Base-by-base conservation (phyloP, 257 asterid species). In the Jasminum sambac region DNA sequence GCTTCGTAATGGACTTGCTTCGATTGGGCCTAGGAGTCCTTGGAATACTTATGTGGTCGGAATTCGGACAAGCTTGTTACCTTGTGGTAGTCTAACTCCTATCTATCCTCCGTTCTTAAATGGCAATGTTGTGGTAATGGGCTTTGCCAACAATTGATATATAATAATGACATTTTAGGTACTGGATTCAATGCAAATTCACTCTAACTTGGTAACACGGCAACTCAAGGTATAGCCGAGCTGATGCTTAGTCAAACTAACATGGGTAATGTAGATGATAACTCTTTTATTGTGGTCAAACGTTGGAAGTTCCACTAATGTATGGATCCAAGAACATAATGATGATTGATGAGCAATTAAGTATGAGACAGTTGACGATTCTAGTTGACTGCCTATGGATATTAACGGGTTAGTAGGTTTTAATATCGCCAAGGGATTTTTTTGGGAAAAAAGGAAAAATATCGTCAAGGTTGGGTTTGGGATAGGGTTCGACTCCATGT, bases 41-140 rank as follows among this genome's bases (percentile, higher is more conserved):
- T 83, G 88, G 96, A 72, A 37, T 67, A 30, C 34, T 52, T 83
- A 87, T 16, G 65, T 84, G 85, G 66, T 77, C 5, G 86, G 85
- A 12, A 70, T 83, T 10, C 58, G 86, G 67, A 89, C 87, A 34
- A 74, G 83, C 64, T 79, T 89, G 16, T 52, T 79, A 46, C 85
- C 88, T 44, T 88, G 78, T 57, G 84, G 81, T 69, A 76, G 65
- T 77, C 66, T 81, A 43, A 64, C 86, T 38, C 80, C 84, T 5
- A 39, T 84, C 39, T 87, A 84, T 81, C 90, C 96, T 16, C 46
- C 88, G 23, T 83, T 84, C 72, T 6, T 87, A 64, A 87, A 84
- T 75, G 90, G 89, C 60, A 84, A 79, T 0, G 71, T 76, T 11
- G 86, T 92, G 25, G 77, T 69, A 21, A 67, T 79, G 75, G 72